These are phyloP conservation scores for Kondoa malvinella DNA, from an alignment of 768 basidiomycete species.

Conservation along the genomic window DNA sequence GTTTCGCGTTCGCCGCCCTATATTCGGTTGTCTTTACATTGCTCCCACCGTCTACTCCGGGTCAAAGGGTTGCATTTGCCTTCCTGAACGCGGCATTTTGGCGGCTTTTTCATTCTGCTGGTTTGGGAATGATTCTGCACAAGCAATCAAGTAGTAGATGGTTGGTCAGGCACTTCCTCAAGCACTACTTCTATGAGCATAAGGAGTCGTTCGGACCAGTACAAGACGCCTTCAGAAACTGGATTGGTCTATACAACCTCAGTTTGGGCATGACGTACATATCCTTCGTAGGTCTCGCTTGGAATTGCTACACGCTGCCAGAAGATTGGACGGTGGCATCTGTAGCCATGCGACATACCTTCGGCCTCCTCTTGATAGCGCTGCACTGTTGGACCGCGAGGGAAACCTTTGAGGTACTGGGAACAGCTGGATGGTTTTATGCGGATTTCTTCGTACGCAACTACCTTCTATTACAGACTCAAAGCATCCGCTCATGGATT, in stretches of 20 bases:
- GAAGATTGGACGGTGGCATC: slow-evolving; percentile 72
- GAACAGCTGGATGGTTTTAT: slow-evolving; percentile 96
- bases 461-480: slow-evolving; percentile 11
- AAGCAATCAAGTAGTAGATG: slow-evolving; percentile 75
- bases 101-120: slow-evolving; percentile 74
- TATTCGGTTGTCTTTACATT: slow-evolving; percentile 50
- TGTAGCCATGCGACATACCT: slow-evolving; percentile 66
- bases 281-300: slow-evolving; percentile 67
- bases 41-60: slow-evolving; percentile 43
- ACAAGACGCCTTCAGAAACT: slow-evolving; percentile 85
- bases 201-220: slow-evolving; percentile 58
- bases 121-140: slow-evolving; percentile 62
- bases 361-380: slow-evolving; percentile 63
- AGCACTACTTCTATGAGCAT: slow-evolving; percentile 75
- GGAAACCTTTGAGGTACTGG: slow-evolving; percentile 82
- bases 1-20: slow-evolving; percentile 53
- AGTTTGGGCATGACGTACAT: slow-evolving; percentile 91
- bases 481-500: no score
- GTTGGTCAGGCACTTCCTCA: slow-evolving; percentile 66
- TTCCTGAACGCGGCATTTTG: slow-evolving; percentile 69
- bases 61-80: slow-evolving; percentile 46
- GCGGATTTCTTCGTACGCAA: slow-evolving; percentile 32
- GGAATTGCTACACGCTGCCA: slow-evolving; percentile 75
- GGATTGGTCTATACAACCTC: slow-evolving; percentile 83
- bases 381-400: slow-evolving; percentile 80